Percentiles rank a stretch among this genome's conserved stretches.
These are phyloP conservation scores for Mikania micrantha DNA, from an alignment of 129 eudicot species.

Conservation along the genomic window DNA sequence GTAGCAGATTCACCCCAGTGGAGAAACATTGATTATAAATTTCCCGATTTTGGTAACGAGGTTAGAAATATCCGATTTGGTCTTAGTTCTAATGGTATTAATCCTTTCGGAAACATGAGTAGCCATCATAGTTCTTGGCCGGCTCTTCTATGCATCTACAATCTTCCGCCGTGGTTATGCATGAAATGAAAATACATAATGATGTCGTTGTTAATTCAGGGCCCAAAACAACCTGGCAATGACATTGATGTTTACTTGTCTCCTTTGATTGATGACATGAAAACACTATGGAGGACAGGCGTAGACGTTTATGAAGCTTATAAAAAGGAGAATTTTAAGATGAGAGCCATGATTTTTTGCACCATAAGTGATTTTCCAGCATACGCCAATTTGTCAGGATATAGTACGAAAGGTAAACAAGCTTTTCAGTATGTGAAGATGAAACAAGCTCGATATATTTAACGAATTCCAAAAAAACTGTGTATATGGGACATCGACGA, in stretches of 20 bases:
- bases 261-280: background rate
- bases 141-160: background rate
- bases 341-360: background rate
- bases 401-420: background rate
- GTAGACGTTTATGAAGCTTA: background rate
- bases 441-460: background rate
- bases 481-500: background rate
- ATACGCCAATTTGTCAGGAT: background rate
- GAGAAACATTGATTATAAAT: background rate
- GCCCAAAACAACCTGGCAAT: constrained; percentile 1
- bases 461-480: background rate
- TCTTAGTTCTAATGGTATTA: background rate
- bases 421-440: background rate
- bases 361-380: constrained; percentile 1
- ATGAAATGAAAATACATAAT: background rate
- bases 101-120: background rate
- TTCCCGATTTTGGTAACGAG: background rate
- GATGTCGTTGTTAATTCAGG: background rate
- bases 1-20: background rate
- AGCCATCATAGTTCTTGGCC: background rate
- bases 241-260: background rate
- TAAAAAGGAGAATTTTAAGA: background rate
- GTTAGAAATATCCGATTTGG: too few species aligned
- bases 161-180: background rate
- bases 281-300: background rate